phyloP scores from a whole-genome alignment of 2,329 filamentous ascomycete genomes.

The Colletotrichum endophyticum region DNA sequence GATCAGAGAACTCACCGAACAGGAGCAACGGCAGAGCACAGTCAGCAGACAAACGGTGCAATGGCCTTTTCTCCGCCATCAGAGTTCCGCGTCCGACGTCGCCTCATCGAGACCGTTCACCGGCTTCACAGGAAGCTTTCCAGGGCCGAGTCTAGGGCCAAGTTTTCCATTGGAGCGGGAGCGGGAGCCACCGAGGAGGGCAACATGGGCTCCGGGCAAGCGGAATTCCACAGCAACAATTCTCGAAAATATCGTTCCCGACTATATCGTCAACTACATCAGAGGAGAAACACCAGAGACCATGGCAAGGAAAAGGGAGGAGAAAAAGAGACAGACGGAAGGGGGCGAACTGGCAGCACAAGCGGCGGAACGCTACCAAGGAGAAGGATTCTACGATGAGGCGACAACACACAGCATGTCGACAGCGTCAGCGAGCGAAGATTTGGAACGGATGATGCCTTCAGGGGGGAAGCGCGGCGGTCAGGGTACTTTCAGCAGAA shows the following conservation, averaged over 20 bases:
- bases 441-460: constrained; percentile 15
- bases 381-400: constrained; percentile 11
- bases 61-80: constrained; percentile 22
- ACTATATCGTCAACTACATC: constrained; percentile 61
- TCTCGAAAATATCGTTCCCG: constrained; percentile 50
- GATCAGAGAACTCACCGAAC: neutral
- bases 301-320: constrained; percentile 49
- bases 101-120: constrained; percentile 16
- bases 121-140: constrained; percentile 16
- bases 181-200: constrained; percentile 8
- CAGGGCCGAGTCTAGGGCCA: neutral
- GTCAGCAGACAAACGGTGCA: constrained; percentile 23
- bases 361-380: neutral
- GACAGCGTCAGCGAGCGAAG: constrained; percentile 7
- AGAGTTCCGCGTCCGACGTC: constrained; percentile 16
- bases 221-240: constrained; percentile 18
- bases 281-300: constrained; percentile 60
- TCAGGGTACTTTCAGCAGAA: constrained; percentile 27
- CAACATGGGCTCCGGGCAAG: constrained; percentile 22
- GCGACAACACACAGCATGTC: constrained; percentile 4
- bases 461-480: constrained; percentile 22
- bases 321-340: constrained; percentile 31
- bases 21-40: neutral
- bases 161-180: constrained; percentile 1
- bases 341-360: constrained; percentile 30